Conservation (phyloP, 306 rosid genomes). For the Dryas octopetala region DNA sequence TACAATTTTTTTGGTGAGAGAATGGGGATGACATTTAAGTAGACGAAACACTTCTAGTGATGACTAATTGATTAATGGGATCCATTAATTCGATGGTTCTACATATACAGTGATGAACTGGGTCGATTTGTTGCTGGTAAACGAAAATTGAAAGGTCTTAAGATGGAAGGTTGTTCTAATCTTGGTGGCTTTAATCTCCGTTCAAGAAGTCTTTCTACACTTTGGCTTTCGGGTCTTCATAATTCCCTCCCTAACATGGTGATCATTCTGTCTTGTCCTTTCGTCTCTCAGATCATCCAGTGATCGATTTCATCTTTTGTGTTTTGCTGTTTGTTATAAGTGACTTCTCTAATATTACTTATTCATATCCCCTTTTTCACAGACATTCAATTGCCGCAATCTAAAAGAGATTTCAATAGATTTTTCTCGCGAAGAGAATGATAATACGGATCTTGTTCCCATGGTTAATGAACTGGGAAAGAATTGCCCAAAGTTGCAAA, state of each 20-base stretch:
- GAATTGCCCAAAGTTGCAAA: conserved; percentile 68
- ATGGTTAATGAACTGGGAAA: conserved; percentile 63
- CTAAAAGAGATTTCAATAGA: conserved; percentile 76
- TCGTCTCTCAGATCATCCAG: neutral
- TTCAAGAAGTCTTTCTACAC: conserved; percentile 69
- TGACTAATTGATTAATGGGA: conserved; percentile 18
- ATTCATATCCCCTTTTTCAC: conserved; percentile 1
- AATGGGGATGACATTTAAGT: neutral
- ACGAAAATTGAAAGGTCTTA: conserved; percentile 63
- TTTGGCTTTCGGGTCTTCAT: conserved; percentile 75
- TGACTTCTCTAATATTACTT: conserved; percentile 11
- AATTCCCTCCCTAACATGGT: conserved; percentile 75
- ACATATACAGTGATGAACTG: conserved; percentile 61
- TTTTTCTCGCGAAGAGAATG: conserved; percentile 65
- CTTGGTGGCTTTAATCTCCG: conserved; percentile 66
- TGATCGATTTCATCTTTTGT: conserved; percentile 4
- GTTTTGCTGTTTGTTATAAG: neutral
- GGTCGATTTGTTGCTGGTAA: conserved; percentile 81
- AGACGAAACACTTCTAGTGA: neutral
- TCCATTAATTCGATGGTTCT: conserved; percentile 18
- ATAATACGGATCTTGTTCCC: conserved; percentile 57
- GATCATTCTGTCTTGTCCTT: conserved; percentile 24
- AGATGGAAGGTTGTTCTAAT: conserved; percentile 84
- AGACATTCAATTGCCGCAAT: conserved; percentile 82
- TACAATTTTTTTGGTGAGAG: neutral